Evolutionary conservation across 1,284 basidiomycete species (phyloP).

Genomic region (Ceratobasidium sp.): DNA sequence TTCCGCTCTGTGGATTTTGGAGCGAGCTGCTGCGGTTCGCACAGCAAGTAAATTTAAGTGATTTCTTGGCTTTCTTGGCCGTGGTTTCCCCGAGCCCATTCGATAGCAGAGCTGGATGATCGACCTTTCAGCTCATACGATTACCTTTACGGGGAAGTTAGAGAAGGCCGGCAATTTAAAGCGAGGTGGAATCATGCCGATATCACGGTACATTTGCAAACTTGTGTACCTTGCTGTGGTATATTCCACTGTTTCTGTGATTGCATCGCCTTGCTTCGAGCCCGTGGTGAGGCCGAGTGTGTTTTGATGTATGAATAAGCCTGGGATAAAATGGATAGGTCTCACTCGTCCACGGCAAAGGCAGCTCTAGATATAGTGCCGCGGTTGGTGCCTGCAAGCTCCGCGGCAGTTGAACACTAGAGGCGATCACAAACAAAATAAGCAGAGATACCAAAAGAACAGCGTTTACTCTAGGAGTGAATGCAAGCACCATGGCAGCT

Average conservation of each 20-base stretch:
- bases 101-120: slow-evolving; percentile 79
- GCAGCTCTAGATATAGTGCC: slow-evolving; percentile 80
- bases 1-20: slow-evolving; percentile 87
- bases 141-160: slow-evolving; percentile 76
- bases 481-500: too few species aligned
- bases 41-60: slow-evolving; percentile 68
- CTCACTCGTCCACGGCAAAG: slow-evolving; percentile 74
- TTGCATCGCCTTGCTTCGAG: too few species aligned
- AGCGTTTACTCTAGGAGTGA: too few species aligned
- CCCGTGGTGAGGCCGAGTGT: neutral
- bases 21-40: slow-evolving; percentile 85
- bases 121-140: slow-evolving; percentile 69
- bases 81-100: slow-evolving; percentile 38
- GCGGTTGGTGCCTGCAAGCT: slow-evolving; percentile 83
- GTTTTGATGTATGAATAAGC: neutral
- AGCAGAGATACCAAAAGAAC: too few species aligned
- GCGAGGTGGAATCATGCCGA: slow-evolving; percentile 80
- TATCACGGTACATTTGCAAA: slow-evolving; percentile 83
- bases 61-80: slow-evolving; percentile 27
- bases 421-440: too few species aligned
- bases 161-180: slow-evolving; percentile 86
- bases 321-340: neutral
- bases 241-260: neutral
- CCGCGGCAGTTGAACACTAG: too few species aligned
- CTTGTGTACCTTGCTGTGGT: slow-evolving; percentile 69